Evolutionary conservation across 1,139 yeast genomes (phyloP).

Genomic region (Hansenula anomala): DNA sequence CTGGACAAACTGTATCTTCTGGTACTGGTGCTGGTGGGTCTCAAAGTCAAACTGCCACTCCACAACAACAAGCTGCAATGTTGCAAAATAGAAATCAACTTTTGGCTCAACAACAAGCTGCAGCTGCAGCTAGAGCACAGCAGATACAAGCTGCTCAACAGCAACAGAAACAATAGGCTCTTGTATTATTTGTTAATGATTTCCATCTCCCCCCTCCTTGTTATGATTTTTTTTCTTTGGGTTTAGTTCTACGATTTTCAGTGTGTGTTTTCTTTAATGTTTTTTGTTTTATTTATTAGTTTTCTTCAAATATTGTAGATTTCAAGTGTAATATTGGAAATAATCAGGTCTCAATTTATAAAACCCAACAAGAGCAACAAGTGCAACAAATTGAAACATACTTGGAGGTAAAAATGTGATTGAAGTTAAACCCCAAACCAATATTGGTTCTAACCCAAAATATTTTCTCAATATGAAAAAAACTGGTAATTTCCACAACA

Average conservation of each 20-base stretch:
- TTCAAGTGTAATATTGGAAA: slow-evolving; percentile 2
- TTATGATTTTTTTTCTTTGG: too few species aligned
- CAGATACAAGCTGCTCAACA: slow-evolving; percentile 1
- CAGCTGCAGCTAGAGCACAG: neutral
- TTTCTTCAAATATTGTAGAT: too few species aligned
- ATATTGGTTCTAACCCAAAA: slow-evolving; percentile 5
- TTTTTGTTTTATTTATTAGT: too few species aligned
- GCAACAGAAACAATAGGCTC: slow-evolving; percentile 3
- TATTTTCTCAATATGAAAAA: slow-evolving; percentile 8
- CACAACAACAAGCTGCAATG: slow-evolving; percentile 1
- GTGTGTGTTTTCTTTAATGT: neutral
- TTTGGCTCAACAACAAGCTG: slow-evolving; percentile 16
- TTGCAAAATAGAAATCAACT: neutral
- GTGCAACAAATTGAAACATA: slow-evolving; percentile 11
- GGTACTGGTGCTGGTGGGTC: too few species aligned
- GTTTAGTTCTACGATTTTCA: too few species aligned
- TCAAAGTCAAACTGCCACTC: too few species aligned
- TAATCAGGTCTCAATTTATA: slow-evolving; percentile 7
- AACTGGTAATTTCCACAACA: slow-evolving; percentile 18
- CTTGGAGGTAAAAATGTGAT: slow-evolving; percentile 17
- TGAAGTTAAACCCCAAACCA: slow-evolving; percentile 9
- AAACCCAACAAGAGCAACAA: slow-evolving; percentile 2
- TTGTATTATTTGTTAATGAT: too few species aligned
- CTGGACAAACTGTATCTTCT: slow-evolving; percentile 30
- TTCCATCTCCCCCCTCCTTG: too few species aligned